Evolutionary conservation across 331 rosid species (phyloP), one percentile per base, ranked within the genome.

Genomic region (Arachis monticola): DNA sequence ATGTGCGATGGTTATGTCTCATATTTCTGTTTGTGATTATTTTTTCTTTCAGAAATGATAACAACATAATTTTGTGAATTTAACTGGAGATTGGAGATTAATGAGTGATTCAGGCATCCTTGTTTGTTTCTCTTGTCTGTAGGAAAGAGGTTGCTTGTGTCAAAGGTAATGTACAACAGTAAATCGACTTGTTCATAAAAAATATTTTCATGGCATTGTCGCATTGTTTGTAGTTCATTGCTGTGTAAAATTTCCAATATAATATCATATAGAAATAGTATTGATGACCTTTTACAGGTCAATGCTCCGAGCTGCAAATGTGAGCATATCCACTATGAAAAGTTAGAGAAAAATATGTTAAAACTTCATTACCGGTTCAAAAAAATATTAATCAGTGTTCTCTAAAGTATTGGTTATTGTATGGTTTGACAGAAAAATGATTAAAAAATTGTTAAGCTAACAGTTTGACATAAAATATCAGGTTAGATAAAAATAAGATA

Each of bases 141-240:
- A 55, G 76, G 75, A 60, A 64, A 45, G 78, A 63, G 82, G 75
- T 45, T 30, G 68, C 47, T 51, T 59, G 70, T 78, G 59, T 72
- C 74, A 51, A 79, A 82, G 89, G 92, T 91, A 85, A 79, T 79
- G 67, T 72, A 80, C 69, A 42, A 60, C 70, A 74, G 58, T 60
- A 14, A 51, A 44, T 47, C 22, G 41, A 45, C 6, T 62, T 9
- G 14, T 8, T 51, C 71, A 32, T 44, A 44, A 38, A 13, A 67
- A 41, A 58, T 75, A 55, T 78, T 11, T 14, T 1, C 53, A 4
- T 48, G 41, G 31, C 32, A 31, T 60, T 44, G 8, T 12, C 59
- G n/a, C 48, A 12, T 3, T n/a, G 12, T 40, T 27, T 50, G 7
- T 14, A 56, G 64, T 41, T n/a, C 41, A 55, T 40, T 70, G 7